A percentile compares a stretch with the other conserved stretches of the same genome.
phyloP scores from a whole-genome alignment of 2,329 filamentous ascomycete species.

The Ilyonectria mors-panacis region DNA sequence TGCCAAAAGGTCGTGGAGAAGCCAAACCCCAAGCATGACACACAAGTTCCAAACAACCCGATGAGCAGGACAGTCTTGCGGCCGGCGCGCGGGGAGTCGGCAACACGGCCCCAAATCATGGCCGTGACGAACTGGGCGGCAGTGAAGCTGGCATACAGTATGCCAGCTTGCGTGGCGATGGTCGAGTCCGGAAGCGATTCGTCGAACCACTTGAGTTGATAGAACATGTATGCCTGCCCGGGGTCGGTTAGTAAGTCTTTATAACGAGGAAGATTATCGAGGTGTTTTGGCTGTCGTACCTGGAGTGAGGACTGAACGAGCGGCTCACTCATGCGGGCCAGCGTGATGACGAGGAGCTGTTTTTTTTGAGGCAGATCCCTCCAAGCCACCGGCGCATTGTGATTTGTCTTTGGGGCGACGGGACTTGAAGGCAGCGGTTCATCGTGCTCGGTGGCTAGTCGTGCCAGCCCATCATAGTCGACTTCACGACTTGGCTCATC shows the following conservation, averaged over 20 bases:
- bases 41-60: conserved; percentile 77
- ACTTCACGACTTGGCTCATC: neutral
- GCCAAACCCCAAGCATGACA: conserved; percentile 70
- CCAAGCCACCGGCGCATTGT: conserved; percentile 64
- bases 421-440: conserved; percentile 19
- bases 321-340: conserved; percentile 86
- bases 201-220: conserved; percentile 86
- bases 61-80: conserved; percentile 85
- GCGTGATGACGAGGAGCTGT: conserved; percentile 82
- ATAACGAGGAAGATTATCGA: neutral
- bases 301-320: conserved; percentile 82
- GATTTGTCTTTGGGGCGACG: conserved; percentile 15
- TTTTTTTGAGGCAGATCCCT: conserved; percentile 80
- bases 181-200: conserved; percentile 68
- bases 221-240: conserved; percentile 83
- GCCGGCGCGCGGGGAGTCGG: conserved; percentile 74
- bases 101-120: conserved; percentile 84
- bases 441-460: conserved; percentile 17
- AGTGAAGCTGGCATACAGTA: conserved; percentile 85
- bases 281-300: conserved; percentile 47
- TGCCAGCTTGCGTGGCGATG: conserved; percentile 83
- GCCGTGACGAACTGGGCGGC: conserved; percentile 87
- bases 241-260: neutral
- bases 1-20: conserved; percentile 76
- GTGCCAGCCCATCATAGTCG: conserved; percentile 11